A percentile compares a stretch with the other conserved stretches of the same genome.
These are phyloP conservation scores for Colletotrichum sp. DNA, from an alignment of 2,329 filamentous ascomycete species.

Conservation along the genomic window DNA sequence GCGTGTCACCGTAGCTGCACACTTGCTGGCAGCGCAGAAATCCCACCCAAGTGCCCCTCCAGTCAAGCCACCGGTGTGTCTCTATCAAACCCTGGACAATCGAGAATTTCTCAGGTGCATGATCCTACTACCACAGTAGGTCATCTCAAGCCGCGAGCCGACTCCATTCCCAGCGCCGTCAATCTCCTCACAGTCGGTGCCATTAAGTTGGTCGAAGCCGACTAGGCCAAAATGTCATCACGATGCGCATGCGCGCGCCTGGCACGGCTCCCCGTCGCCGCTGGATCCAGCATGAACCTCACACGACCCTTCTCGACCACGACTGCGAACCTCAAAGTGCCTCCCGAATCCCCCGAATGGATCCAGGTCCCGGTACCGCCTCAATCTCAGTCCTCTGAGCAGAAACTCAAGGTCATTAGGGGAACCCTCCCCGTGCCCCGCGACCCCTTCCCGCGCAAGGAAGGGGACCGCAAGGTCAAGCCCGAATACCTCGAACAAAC, in stretches of 20 bases:
- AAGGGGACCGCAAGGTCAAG: conserved; percentile 65
- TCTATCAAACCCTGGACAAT: conserved; percentile 1
- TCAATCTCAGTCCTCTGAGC: conserved; percentile 75
- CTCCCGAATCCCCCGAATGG: conserved; percentile 87
- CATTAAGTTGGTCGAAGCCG: conserved; percentile 1
- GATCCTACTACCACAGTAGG: background rate
- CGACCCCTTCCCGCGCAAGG: conserved; percentile 71
- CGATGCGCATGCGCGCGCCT: conserved; percentile 19
- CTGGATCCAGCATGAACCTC: conserved; percentile 13
- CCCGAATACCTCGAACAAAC: conserved; percentile 65
- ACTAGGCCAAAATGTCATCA: conserved; percentile 15
- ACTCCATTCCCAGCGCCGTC: background rate
- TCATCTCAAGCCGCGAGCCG: conserved; percentile 1
- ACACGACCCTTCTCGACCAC: conserved; percentile 38
- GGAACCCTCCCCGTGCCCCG: conserved; percentile 86
- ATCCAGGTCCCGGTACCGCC: conserved; percentile 80
- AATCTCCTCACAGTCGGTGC: background rate
- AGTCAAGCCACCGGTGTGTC: background rate
- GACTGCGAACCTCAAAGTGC: conserved; percentile 35
- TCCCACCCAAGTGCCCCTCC: background rate
- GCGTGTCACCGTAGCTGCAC: background rate
- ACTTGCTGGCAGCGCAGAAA: background rate
- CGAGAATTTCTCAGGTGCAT: conserved; percentile 24
- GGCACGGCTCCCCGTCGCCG: conserved; percentile 12
- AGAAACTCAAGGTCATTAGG: conserved; percentile 58